phyloP scores from a whole-genome alignment of 371 early-diverging fungal species.

The Syncephalastrum contaminatum region DNA sequence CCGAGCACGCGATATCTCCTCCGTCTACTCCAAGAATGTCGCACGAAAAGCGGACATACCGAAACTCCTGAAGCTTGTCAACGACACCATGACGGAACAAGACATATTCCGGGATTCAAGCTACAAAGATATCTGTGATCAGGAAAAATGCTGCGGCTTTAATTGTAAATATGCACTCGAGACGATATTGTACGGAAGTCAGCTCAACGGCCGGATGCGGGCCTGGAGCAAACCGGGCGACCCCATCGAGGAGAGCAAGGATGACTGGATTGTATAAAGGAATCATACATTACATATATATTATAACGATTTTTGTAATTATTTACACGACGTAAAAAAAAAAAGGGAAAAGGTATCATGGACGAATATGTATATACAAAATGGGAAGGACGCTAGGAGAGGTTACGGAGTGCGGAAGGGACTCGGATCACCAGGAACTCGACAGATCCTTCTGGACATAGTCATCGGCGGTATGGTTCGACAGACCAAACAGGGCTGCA shows the following conservation, averaged over 20 bases:
- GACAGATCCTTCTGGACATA: slow-evolving; percentile 50
- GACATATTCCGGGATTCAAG: slow-evolving; percentile 8
- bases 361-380: too few relatives aligned
- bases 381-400: too few relatives aligned
- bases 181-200: slow-evolving; percentile 10
- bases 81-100: slow-evolving; percentile 13
- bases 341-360: too few relatives aligned
- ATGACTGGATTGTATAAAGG: slow-evolving; percentile 6
- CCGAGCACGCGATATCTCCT: neutral
- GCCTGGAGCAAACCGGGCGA: slow-evolving; percentile 9
- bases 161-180: slow-evolving; percentile 9
- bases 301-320: too few relatives aligned
- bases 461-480: slow-evolving; percentile 39
- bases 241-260: slow-evolving; percentile 8
- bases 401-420: too few relatives aligned
- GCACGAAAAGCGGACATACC: slow-evolving; percentile 15
- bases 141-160: slow-evolving; percentile 15
- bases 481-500: slow-evolving; percentile 37
- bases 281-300: neutral
- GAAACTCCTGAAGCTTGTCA: slow-evolving; percentile 15
- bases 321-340: too few relatives aligned
- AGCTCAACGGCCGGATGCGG: slow-evolving; percentile 6
- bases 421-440: slow-evolving; percentile 34
- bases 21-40: slow-evolving; percentile 17
- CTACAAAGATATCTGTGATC: slow-evolving; percentile 16